Conservation (phyloP, 78 protist genomes). For the Dictyostelium citrinum region DNA sequence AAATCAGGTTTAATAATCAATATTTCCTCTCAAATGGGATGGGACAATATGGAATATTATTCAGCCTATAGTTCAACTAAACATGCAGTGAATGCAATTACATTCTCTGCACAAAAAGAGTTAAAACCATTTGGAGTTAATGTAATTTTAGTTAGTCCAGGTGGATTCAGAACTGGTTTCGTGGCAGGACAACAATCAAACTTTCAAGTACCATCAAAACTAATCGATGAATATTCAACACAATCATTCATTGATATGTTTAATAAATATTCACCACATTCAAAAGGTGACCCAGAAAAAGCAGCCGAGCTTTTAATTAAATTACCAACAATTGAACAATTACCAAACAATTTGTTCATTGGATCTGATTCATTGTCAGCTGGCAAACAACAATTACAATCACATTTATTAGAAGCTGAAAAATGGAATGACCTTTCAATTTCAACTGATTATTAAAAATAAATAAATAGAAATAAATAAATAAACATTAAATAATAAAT, state of each 20-base stretch:
- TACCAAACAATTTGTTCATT: not conserved
- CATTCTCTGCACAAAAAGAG: not conserved
- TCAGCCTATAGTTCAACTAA: not conserved
- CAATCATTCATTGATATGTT: not conserved
- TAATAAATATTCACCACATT: not conserved
- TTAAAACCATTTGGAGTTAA: not conserved
- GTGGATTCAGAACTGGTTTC: not conserved
- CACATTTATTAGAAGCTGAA: not conserved
- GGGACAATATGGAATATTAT: not conserved
- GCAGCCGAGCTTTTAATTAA: not conserved
- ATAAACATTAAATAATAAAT: too few species aligned
- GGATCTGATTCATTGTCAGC: not conserved
- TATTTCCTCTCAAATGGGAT: not conserved
- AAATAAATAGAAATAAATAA: not conserved
- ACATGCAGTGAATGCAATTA: not conserved
- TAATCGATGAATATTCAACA: not conserved
- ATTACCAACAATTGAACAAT: not conserved
- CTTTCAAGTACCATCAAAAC: not conserved
- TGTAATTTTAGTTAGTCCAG: not conserved
- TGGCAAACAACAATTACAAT: not conserved
- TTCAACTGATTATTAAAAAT: not conserved
- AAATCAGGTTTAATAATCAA: conserved; percentile 6
- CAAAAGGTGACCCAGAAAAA: not conserved
- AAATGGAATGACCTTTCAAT: not conserved
- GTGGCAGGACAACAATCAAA: not conserved